These are phyloP conservation scores for Fusarium euwallaceae DNA, from an alignment of 2,329 filamentous ascomycete species.

Conservation along the genomic window DNA sequence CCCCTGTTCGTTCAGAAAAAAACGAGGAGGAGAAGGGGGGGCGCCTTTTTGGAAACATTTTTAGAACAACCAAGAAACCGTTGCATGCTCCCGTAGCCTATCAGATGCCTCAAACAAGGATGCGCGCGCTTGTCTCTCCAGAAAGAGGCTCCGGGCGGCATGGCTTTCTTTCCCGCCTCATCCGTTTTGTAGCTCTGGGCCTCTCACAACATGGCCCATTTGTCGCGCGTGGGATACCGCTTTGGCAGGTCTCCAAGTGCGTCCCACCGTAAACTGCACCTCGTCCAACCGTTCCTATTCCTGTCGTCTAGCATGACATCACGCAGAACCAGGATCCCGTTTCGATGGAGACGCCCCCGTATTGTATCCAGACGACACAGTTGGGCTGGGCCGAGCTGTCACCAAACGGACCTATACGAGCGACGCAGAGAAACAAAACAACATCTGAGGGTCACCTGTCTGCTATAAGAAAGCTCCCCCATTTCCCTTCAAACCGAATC, in stretches of 20 bases:
- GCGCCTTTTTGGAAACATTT: background rate
- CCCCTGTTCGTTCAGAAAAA: background rate
- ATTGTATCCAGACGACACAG: conserved; percentile 11
- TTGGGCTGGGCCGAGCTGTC: conserved; percentile 23
- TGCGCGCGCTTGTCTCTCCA: background rate
- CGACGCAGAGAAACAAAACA: conserved; percentile 14
- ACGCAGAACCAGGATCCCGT: conserved; percentile 17
- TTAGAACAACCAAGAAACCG: conserved; percentile 1
- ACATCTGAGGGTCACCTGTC: conserved; percentile 9
- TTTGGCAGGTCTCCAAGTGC: background rate
- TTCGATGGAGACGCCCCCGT: conserved; percentile 36
- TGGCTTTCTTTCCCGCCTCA: background rate
- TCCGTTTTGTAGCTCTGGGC: background rate
- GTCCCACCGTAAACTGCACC: conserved; percentile 25
- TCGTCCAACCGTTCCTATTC: conserved; percentile 16
- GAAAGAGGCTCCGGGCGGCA: background rate
- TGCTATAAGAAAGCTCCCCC: conserved; percentile 31
- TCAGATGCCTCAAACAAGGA: background rate
- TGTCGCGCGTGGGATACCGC: background rate
- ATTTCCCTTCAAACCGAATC: background rate
- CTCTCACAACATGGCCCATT: background rate
- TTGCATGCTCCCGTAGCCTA: background rate
- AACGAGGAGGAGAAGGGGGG: background rate
- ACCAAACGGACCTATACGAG: conserved; percentile 16
- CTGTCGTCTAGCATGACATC: conserved; percentile 30